A percentile compares a stretch with the other conserved stretches of the same genome.
Conservation (phyloP, 768 basidiomycete species). For the Termitomyces bulborhizus region DNA sequence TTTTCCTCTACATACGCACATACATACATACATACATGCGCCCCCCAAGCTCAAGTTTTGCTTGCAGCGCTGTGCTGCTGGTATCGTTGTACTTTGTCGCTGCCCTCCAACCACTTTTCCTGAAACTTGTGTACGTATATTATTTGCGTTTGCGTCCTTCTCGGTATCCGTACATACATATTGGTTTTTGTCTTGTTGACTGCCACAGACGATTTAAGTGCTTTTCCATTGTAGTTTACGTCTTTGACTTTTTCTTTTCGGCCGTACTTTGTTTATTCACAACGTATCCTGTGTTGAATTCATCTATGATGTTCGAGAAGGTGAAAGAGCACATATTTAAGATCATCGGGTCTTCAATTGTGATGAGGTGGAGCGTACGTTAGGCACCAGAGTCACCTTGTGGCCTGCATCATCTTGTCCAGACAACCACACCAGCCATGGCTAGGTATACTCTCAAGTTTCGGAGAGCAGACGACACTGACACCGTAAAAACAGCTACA, state of each 20-base stretch:
- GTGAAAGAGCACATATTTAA: not conserved
- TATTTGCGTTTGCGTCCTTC: conserved; percentile 16
- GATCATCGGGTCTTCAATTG: not conserved
- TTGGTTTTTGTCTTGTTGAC: not conserved
- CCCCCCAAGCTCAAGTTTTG: not conserved
- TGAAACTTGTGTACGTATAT: not conserved
- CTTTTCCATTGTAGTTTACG: not conserved
- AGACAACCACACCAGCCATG: not conserved
- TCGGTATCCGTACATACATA: conserved; percentile 2
- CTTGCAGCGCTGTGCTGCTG: not conserved
- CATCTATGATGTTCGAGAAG: not conserved
- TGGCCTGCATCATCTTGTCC: not conserved
- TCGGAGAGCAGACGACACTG: not conserved
- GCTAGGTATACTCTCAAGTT: not conserved
- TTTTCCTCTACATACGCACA: not conserved
- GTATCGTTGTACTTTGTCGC: conserved; percentile 1
- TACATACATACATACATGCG: not conserved
- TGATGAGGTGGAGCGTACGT: not conserved
- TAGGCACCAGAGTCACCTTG: not conserved
- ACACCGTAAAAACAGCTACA: not conserved
- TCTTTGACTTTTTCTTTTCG: not conserved
- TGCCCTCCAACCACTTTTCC: not conserved
- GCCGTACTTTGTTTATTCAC: not conserved
- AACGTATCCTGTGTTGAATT: not conserved
- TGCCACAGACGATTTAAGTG: conserved; percentile 6